A percentile compares a stretch with the other conserved stretches of the same genome.
Evolutionary conservation across 169 alveolate genomes (phyloP).

Genomic region (Babesia ovis): DNA sequence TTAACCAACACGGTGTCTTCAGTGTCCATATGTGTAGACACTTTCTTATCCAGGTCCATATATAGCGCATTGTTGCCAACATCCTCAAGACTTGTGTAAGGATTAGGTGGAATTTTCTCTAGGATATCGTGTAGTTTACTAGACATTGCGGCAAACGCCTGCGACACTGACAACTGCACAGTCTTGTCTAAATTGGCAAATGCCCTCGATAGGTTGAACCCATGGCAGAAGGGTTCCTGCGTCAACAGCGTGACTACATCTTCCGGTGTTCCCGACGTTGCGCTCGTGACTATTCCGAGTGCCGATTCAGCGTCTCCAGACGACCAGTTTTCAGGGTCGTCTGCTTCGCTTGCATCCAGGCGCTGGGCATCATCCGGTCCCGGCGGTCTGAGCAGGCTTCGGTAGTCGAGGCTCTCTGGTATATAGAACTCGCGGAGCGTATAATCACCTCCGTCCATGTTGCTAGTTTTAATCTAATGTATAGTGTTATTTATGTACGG

Average conservation of each 20-base stretch:
- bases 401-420: constrained; percentile 68
- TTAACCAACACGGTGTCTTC: background rate
- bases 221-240: constrained; percentile 35
- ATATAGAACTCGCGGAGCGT: constrained; percentile 41
- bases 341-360: constrained; percentile 66
- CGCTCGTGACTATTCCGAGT: constrained; percentile 10
- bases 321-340: constrained; percentile 64
- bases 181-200: constrained; percentile 45
- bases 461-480: background rate
- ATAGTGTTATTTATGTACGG: too few relatives aligned
- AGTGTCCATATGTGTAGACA: background rate
- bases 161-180: constrained; percentile 35
- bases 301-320: constrained; percentile 44
- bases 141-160: constrained; percentile 36
- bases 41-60: constrained; percentile 29
- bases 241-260: constrained; percentile 47
- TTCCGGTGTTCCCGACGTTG: constrained; percentile 27
- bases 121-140: constrained; percentile 28
- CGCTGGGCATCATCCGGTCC: constrained; percentile 46
- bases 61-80: constrained; percentile 27
- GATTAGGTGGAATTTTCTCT: constrained; percentile 56
- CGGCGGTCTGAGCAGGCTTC: constrained; percentile 63
- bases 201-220: constrained; percentile 50
- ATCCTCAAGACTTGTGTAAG: constrained; percentile 35
- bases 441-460: constrained; percentile 28